Conservation (phyloP, 345 rosid genomes). For the Sisymbrium altissimum region DNA sequence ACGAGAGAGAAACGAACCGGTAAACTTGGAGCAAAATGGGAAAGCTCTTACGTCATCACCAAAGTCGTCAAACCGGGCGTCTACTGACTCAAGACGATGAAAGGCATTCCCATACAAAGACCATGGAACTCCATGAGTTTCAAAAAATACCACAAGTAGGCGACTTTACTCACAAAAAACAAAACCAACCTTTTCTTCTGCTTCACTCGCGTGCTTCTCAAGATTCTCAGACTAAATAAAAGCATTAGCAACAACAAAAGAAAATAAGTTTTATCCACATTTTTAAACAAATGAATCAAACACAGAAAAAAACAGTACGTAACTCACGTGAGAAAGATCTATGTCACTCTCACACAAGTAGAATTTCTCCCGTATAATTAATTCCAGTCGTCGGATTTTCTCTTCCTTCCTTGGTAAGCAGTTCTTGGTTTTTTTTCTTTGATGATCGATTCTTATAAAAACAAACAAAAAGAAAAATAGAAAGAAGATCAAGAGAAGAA, state of each 20-base stretch:
- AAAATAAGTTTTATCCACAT: background rate
- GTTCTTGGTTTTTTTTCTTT: slow-evolving; percentile 29
- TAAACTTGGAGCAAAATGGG: too few relatives aligned
- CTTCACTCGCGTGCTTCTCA: slow-evolving; percentile 8
- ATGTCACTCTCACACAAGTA: slow-evolving; percentile 21
- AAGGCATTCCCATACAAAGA: too few relatives aligned
- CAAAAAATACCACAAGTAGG: too few relatives aligned
- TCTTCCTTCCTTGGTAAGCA: slow-evolving; percentile 27
- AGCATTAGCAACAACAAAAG: background rate
- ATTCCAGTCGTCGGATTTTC: slow-evolving; percentile 31
- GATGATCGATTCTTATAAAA: slow-evolving; percentile 29
- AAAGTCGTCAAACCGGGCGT: too few relatives aligned
- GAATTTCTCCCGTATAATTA: slow-evolving; percentile 31
- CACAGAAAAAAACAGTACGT: background rate
- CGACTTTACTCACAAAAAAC: too few relatives aligned
- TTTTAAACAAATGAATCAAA: background rate
- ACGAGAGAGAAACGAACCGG: too few relatives aligned
- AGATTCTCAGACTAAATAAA: slow-evolving; percentile 18
- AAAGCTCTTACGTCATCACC: too few relatives aligned
- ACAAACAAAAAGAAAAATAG: background rate
- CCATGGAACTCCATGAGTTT: too few relatives aligned
- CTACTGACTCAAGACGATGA: too few relatives aligned
- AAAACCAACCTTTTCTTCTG: background rate
- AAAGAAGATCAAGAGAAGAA: background rate
- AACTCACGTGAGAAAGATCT: slow-evolving; percentile 22